Evolutionary conservation across 2,329 filamentous ascomycete species (phyloP).

Genomic region (Graphium sp.): DNA sequence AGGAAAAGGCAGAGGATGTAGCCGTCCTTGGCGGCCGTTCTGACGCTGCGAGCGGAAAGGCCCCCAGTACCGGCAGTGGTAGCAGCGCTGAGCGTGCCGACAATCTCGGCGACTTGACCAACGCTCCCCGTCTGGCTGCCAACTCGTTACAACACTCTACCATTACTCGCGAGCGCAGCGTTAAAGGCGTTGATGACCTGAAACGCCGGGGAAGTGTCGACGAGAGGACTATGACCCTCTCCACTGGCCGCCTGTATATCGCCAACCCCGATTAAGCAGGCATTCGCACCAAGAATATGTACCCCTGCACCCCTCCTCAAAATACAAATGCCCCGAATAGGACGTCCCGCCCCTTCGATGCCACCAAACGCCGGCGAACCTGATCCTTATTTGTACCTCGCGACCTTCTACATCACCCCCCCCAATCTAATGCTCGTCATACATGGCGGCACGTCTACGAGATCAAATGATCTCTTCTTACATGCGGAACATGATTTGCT

Average conservation of each 20-base stretch:
- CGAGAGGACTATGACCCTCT: slow-evolving; percentile 63
- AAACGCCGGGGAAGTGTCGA: slow-evolving; percentile 67
- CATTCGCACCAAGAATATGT: not conserved
- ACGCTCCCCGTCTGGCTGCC: slow-evolving; percentile 31
- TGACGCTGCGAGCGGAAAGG: slow-evolving; percentile 26
- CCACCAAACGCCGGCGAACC: too few relatives aligned
- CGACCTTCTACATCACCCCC: not conserved
- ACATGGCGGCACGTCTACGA: too few relatives aligned
- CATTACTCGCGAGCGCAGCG: slow-evolving; percentile 46
- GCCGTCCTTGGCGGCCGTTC: not conserved
- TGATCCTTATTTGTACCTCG: not conserved
- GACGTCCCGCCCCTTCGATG: too few relatives aligned
- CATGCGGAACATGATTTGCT: too few relatives aligned
- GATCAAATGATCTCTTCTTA: too few relatives aligned
- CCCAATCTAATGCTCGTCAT: too few relatives aligned
- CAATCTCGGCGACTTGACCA: slow-evolving; percentile 35
- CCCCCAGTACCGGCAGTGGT: slow-evolving; percentile 33
- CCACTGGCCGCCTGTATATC: slow-evolving; percentile 59
- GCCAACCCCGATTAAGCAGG: slow-evolving; percentile 57
- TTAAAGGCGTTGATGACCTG: slow-evolving; percentile 54
- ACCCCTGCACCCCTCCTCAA: too few relatives aligned
- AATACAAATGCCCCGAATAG: too few relatives aligned
- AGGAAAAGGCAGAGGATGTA: slow-evolving; percentile 16
- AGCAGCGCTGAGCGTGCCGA: slow-evolving; percentile 46
- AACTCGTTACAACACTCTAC: slow-evolving; percentile 42